Conservation (phyloP, 306 rosid species). For the Trichosanthes cucumerina region DNA sequence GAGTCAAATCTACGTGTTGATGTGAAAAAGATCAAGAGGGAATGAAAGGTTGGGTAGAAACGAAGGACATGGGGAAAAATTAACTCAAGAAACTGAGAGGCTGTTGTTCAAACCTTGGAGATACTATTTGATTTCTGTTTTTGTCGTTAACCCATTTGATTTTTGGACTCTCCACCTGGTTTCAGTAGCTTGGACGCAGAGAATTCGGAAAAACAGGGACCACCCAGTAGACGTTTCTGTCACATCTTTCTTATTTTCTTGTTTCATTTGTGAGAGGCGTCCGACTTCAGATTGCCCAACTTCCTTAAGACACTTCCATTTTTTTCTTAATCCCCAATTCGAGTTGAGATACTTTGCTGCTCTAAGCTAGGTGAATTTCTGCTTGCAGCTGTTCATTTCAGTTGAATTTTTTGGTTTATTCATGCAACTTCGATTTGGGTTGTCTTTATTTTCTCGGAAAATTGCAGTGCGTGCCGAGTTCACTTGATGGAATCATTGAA, state of each 20-base stretch:
- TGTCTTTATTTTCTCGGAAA: background rate
- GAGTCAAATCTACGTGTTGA: background rate
- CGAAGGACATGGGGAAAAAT: background rate
- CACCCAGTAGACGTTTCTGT: background rate
- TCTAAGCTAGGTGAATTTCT: background rate
- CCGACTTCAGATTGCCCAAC: background rate
- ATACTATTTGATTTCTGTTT: slow-evolving; percentile 5
- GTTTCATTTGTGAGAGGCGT: background rate
- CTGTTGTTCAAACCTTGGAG: slow-evolving; percentile 5
- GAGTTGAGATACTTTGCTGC: background rate
- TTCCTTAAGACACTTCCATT: background rate
- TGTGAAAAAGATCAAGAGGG: background rate
- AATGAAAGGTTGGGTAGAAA: background rate
- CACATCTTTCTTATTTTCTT: background rate
- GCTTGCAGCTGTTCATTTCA: background rate
- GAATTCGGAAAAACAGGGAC: background rate
- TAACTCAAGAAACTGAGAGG: slow-evolving; percentile 1
- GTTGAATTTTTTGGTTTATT: background rate
- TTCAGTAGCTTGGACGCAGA: slow-evolving; percentile 14
- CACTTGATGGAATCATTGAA: background rate
- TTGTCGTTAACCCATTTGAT: slow-evolving; percentile 16
- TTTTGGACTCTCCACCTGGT: background rate
- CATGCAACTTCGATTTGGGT: background rate
- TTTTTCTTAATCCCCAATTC: background rate
- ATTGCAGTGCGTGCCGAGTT: background rate